Evolutionary conservation across 495 filamentous ascomycete genomes (phyloP), one percentile per base, ranked within the genome.

Genomic region (Penicillium ucsense): DNA sequence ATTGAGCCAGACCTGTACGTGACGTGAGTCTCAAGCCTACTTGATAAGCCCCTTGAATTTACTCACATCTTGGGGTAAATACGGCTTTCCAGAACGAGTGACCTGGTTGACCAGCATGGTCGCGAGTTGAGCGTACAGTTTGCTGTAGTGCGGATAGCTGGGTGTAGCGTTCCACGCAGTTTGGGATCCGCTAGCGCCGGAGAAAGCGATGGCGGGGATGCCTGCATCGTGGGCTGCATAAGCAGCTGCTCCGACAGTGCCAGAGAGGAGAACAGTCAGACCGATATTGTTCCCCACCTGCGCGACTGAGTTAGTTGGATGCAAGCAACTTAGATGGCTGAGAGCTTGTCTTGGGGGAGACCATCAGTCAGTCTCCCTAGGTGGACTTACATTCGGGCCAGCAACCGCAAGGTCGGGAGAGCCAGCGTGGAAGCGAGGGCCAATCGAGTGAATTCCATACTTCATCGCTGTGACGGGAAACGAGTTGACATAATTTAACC

Each of bases 401-500:
- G 81, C 55, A 20, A 85, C 76, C 29, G 78, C 81, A 28, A 86
- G 67, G 28, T 82, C 81, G 0, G 76, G 73, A 1, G 52, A 45
- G 32, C 70, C 73, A 53, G 54, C 43, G 59, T 78, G 83, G 50
- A 77, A 66, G 8, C 66, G 59, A 2, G 75, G 72, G 0, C 70
- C 69, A 33, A 80, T 55, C 1, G 61, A 74, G 51, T 79, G 55
- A 64, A 86, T 81, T 36, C 82, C 82, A 51, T 80, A 73, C 34
- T 76, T 72, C 56, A 84, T 82, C 0, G 80, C 72, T 0, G 81
- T 84, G 5, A 80, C 78, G 0, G 83, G 81, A 59, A 71, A 84
- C 2, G 78, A 81, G 60, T 86, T 86, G 38, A 86, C 82, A 65
- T 81, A 85, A 61, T 84, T 83, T 38, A 83, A 67, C 0, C 72